Conservation (phyloP, 1,284 basidiomycete genomes). For the Apiotrichum laibachii region DNA sequence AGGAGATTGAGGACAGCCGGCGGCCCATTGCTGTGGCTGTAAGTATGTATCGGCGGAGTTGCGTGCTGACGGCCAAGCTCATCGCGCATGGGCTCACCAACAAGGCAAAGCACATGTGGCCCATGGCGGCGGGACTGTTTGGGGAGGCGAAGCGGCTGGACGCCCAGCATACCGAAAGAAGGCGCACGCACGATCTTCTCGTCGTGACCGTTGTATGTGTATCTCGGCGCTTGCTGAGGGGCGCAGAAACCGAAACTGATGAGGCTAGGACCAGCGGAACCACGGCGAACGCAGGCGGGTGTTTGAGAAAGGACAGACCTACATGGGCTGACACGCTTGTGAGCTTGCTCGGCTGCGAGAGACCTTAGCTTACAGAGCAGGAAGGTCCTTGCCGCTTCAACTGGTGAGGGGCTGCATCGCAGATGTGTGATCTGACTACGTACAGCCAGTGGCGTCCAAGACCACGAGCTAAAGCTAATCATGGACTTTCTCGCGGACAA, state of each 20-base stretch:
- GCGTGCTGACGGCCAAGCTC: constrained; percentile 6
- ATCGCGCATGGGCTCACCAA: constrained; percentile 21
- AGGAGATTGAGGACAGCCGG: constrained; percentile 35
- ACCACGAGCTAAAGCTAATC: constrained; percentile 71
- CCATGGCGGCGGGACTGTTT: constrained; percentile 39
- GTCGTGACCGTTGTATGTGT: constrained; percentile 46
- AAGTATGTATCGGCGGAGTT: neutral
- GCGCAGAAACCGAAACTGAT: neutral
- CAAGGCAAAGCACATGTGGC: constrained; percentile 25
- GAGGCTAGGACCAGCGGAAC: constrained; percentile 70
- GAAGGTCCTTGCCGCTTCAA: no score
- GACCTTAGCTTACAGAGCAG: no score
- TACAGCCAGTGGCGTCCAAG: constrained; percentile 40
- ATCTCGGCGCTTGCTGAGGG: neutral
- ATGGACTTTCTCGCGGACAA: constrained; percentile 76
- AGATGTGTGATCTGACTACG: neutral
- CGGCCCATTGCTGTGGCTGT: constrained; percentile 36
- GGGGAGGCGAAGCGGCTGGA: constrained; percentile 26
- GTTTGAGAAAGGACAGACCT: constrained; percentile 61
- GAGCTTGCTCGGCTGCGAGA: neutral
- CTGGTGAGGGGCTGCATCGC: no score
- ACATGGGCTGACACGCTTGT: constrained; percentile 62
- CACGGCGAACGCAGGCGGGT: constrained; percentile 57
- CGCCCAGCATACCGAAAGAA: constrained; percentile 2
- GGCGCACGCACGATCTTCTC: constrained; percentile 37